phyloP scores from a whole-genome alignment of 805 yeast species.

The Henningerozyma blattae region DNA sequence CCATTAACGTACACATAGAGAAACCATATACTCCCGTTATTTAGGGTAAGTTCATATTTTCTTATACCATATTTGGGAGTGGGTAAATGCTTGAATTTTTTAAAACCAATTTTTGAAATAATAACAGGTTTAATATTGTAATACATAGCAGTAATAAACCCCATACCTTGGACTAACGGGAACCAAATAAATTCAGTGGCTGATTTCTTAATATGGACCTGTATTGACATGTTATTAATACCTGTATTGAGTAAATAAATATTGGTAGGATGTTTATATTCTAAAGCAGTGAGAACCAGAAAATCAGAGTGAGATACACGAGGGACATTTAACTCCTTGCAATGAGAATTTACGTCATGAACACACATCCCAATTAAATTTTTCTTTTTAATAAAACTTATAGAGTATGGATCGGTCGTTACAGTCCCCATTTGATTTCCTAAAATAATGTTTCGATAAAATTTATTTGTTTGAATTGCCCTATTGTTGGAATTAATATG shows the following conservation, averaged over 20 bases:
- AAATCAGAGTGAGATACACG: background rate
- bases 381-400: constrained; percentile 35
- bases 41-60: constrained; percentile 44
- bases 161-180: constrained; percentile 74
- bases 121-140: constrained; percentile 41
- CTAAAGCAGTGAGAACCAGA: constrained; percentile 27
- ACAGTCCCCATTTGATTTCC: constrained; percentile 56
- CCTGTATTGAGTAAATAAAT: constrained; percentile 16
- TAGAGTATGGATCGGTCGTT: constrained; percentile 75
- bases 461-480: constrained; percentile 62
- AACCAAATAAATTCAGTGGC: constrained; percentile 31
- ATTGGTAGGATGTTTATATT: constrained; percentile 23
- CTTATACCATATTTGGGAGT: constrained; percentile 29
- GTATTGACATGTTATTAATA: constrained; percentile 26
- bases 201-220: constrained; percentile 17
- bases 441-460: constrained; percentile 60
- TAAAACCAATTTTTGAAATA: constrained; percentile 56
- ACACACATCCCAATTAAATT: background rate
- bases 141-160: constrained; percentile 60
- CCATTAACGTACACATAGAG: constrained; percentile 33
- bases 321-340: background rate
- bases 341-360: background rate
- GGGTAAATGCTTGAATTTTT: constrained; percentile 28
- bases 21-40: constrained; percentile 53
- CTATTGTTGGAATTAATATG: constrained; percentile 26